Evolutionary conservation across 306 rosid species (phyloP).

Genomic region (Mimosa pudica): DNA sequence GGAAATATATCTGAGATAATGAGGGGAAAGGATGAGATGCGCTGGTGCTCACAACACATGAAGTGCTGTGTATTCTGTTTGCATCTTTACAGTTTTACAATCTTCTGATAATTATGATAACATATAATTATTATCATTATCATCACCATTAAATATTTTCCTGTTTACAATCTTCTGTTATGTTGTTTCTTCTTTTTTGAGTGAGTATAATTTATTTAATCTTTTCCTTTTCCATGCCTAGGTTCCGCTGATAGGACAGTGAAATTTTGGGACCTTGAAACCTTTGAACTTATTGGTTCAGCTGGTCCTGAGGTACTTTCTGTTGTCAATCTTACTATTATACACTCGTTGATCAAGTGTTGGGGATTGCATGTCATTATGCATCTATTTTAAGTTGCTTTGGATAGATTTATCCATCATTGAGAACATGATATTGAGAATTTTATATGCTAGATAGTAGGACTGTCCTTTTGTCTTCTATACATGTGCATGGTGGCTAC

Average conservation of each 20-base stretch:
- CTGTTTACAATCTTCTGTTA: slow-evolving; percentile 6
- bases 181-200: background rate
- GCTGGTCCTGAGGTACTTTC: slow-evolving; percentile 91
- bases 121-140: background rate
- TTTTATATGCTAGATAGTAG: background rate
- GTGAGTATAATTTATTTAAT: background rate
- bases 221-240: slow-evolving; percentile 38
- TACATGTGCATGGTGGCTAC: background rate
- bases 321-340: slow-evolving; percentile 35
- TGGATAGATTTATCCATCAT: background rate
- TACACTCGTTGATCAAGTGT: slow-evolving; percentile 19
- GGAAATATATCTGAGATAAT: background rate
- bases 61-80: background rate
- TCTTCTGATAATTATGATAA: background rate
- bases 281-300: slow-evolving; percentile 99
- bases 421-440: background rate
- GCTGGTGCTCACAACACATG: background rate
- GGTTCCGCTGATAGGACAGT: slow-evolving; percentile 98
- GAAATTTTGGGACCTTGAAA: slow-evolving; percentile 99
- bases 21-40: background rate
- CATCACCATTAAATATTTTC: background rate
- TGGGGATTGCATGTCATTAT: background rate
- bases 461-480: background rate
- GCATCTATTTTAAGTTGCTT: background rate
- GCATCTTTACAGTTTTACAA: background rate